phyloP scores from a whole-genome alignment of 2,329 filamentous ascomycete species.

The Dissoconium aciculare region DNA sequence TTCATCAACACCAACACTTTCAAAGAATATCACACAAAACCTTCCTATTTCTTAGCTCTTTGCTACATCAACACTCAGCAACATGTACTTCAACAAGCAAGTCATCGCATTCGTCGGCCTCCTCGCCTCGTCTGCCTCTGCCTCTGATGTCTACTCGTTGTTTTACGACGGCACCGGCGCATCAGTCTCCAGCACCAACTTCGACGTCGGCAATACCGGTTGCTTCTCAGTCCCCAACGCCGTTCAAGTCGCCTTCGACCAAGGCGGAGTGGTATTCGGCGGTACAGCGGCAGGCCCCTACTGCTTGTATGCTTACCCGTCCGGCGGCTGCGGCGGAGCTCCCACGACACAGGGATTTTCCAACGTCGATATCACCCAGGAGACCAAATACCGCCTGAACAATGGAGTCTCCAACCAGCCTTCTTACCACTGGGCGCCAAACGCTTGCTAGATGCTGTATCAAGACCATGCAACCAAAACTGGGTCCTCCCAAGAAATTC shows the following conservation, averaged over 20 bases:
- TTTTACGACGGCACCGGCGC: neutral
- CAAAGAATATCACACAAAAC: too few relatives aligned
- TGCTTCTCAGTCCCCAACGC: neutral
- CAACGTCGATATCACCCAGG: neutral
- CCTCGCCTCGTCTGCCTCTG: neutral
- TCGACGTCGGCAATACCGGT: conserved; percentile 1
- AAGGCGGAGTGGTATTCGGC: neutral
- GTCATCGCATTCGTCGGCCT: neutral
- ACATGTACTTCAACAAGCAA: neutral
- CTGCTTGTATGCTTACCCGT: neutral
- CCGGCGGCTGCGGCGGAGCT: neutral
- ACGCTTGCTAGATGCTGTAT: too few relatives aligned
- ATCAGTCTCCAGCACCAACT: conserved; percentile 6
- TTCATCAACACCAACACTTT: too few relatives aligned
- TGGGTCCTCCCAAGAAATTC: too few relatives aligned
- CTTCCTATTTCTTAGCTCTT: too few relatives aligned
- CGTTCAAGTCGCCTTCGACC: neutral
- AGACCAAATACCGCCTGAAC: neutral
- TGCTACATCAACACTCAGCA: too few relatives aligned
- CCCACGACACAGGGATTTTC: neutral
- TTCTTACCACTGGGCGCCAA: neutral
- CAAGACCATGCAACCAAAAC: too few relatives aligned
- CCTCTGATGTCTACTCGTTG: neutral
- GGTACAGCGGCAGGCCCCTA: neutral
- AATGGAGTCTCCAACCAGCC: neutral